Conservation (phyloP, 2,329 filamentous ascomycete genomes). For the Ceratocystis lukuohia region DNA sequence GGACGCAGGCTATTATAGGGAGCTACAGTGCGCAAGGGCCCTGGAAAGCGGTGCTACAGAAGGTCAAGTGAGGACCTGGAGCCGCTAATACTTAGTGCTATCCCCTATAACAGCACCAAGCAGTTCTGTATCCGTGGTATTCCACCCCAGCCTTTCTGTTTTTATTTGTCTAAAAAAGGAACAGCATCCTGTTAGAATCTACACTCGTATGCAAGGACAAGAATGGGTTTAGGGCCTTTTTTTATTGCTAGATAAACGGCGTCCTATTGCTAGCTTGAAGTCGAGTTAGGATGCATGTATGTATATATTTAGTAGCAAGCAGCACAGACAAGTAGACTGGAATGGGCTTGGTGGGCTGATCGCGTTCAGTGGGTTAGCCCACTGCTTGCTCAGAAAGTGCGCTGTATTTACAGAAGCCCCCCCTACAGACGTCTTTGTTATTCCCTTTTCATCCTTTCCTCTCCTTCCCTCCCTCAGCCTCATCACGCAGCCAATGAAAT, state of each 20-base stretch:
- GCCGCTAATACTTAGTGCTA: neutral
- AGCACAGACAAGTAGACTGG: too few species aligned
- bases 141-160: neutral
- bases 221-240: neutral
- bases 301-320: too few species aligned
- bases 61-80: neutral
- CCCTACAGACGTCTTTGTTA: neutral
- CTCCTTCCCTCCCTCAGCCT: neutral
- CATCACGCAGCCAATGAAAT: neutral
- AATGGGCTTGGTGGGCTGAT: too few species aligned
- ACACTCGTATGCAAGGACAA: too few species aligned
- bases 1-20: neutral
- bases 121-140: too few species aligned
- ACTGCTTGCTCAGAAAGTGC: neutral
- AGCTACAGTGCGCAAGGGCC: neutral
- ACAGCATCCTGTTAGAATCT: too few species aligned
- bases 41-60: neutral
- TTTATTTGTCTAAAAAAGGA: neutral
- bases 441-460: neutral
- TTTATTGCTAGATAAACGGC: neutral
- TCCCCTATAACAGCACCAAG: too few species aligned
- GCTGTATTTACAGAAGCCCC: constrained; percentile 2
- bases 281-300: too few species aligned
- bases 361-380: too few species aligned
- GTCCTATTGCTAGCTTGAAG: neutral